Base-by-base conservation (phyloP, 2,329 filamentous ascomycete species). In the Coleophoma cylindrospora region DNA sequence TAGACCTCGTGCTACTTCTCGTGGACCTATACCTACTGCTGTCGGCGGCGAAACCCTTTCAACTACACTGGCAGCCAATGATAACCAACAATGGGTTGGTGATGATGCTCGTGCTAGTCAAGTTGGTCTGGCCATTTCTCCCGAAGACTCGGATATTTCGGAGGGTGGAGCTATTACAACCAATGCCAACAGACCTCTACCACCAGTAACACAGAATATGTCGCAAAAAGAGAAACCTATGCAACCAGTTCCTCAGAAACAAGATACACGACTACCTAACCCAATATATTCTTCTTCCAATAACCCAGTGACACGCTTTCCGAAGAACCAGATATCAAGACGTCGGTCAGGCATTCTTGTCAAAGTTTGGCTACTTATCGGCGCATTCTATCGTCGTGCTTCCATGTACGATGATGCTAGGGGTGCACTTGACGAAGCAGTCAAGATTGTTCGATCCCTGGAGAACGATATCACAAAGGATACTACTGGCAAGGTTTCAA, bases 331-430 rank as follows among this genome's bases (percentile, higher is more conserved):
- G 57, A 70, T 76, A 54, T 72, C 70, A 56, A 69, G 71, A 32
- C 75, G 76, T 48, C 73, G 78, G 41, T 72, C 68, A 33, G 70
- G 71, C 7, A 72, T 83, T 11, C 66, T 99, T 14, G 74, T 91
- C 17, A 86, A 86, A 57, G 84, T 96, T 33, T 99, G 94, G 94
- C 75, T 96, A 9, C 86, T 94, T 64, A 90, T 96, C 54, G 87
- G 90, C 2, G 87, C 87, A 0, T 84, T 97, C 56, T 99, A 97
- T 64, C 82, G 90, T 27, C 81, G 90, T 48, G 89, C 92, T 8
- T 80, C 80, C 9, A 83, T 95, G 72, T 81, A 83, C 49, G 86
- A 91, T 17, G 92, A 97, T 65, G 84, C 88, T 12, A 81, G 81
- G 58, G 88, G 85, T 47, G 90, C 92, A 7, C 81, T 91, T 27